Evolutionary conservation across 192 early-diverging fungal species (phyloP).

Genomic region (Coemansia sp.): DNA sequence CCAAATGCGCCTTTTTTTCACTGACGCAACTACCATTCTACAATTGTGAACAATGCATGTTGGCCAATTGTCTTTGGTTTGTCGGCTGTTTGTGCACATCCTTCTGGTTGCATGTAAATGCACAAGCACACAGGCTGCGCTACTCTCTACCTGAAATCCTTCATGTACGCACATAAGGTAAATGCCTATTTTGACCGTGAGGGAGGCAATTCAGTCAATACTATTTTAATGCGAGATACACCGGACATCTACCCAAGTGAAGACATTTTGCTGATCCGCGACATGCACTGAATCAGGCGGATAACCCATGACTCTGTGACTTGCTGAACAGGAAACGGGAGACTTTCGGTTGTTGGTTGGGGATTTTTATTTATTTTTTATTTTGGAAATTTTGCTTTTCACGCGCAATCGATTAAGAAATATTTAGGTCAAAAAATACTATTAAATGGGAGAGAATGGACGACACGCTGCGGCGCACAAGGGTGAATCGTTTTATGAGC

Average conservation of each 20-base stretch:
- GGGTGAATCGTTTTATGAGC: constrained; percentile 58
- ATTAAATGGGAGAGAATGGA: background rate
- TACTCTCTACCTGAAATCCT: background rate
- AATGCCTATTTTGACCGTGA: background rate
- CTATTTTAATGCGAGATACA: background rate
- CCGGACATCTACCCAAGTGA: too few species aligned
- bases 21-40: background rate
- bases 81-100: background rate
- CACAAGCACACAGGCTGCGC: background rate
- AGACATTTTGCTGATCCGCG: background rate
- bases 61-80: background rate
- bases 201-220: background rate
- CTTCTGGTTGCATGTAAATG: background rate
- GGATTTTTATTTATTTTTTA: background rate
- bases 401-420: background rate
- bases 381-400: background rate
- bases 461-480: background rate
- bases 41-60: background rate
- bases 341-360: background rate
- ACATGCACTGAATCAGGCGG: background rate
- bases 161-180: background rate
- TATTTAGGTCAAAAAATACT: background rate
- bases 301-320: background rate
- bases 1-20: background rate
- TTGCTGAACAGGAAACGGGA: background rate